A percentile compares a stretch with the other conserved stretches of the same genome.
Evolutionary conservation across 139 green algal genomes (phyloP).

Genomic region (Pycnococcus provasolii): DNA sequence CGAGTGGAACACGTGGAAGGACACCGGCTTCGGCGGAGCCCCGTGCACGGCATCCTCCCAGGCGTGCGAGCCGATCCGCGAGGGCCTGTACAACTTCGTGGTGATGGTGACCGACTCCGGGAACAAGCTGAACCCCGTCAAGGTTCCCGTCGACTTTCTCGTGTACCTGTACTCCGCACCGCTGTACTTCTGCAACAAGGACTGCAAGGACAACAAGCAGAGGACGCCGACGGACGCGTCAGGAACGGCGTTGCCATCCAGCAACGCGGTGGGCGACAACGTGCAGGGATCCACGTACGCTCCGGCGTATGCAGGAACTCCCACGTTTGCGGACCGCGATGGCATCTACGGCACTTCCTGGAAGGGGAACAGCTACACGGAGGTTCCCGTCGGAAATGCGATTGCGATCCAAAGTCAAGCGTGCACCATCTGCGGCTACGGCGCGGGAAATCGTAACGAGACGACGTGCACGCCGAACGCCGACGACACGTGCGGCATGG

Average conservation of each 20-base stretch:
- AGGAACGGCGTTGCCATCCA: too few species aligned
- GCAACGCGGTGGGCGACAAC: constrained; percentile 5
- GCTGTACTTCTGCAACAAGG: constrained; percentile 18
- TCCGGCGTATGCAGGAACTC: background rate
- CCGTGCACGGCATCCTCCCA: background rate
- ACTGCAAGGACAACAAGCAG: constrained; percentile 12
- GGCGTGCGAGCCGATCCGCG: constrained; percentile 10
- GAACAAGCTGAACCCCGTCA: constrained; percentile 5
- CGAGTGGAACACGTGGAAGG: constrained; percentile 24
- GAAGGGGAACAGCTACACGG: too few species aligned
- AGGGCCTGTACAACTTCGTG: constrained; percentile 27
- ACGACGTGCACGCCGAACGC: background rate
- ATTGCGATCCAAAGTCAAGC: constrained; percentile 15
- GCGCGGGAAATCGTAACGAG: background rate
- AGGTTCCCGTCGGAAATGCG: background rate
- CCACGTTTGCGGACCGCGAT: constrained; percentile 25
- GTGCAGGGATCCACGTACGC: background rate
- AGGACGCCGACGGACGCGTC: background rate
- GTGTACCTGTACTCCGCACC: constrained; percentile 19
- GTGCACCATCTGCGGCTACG: constrained; percentile 23
- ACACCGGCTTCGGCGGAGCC: background rate
- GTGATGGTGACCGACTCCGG: constrained; percentile 18
- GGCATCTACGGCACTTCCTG: constrained; percentile 20
- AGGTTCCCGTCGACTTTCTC: constrained; percentile 24
- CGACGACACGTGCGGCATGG: background rate